Evolutionary conservation across 164 flowering plant genomes (phyloP).

Genomic region (Cinnamomum chago): DNA sequence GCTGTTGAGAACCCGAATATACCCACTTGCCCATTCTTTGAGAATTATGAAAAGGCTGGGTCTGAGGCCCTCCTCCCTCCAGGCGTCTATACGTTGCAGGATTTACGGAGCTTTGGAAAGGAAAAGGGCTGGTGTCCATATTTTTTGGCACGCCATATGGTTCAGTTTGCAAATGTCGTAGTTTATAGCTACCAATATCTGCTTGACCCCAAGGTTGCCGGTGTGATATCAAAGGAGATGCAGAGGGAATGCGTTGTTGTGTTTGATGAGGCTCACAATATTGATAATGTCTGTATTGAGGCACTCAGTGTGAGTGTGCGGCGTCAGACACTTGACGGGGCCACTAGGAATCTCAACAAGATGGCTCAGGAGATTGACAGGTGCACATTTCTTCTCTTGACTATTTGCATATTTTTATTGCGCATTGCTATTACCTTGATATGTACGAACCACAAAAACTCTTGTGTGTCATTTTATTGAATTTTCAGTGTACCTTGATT

Average conservation of each 20-base stretch:
- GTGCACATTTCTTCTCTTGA: conserved; percentile 23
- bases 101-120: conserved; percentile 74
- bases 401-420: not conserved
- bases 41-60: conserved; percentile 64
- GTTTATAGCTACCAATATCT: conserved; percentile 97
- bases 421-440: not conserved
- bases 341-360: conserved; percentile 71
- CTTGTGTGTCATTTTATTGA: not conserved
- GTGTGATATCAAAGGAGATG: conserved; percentile 93
- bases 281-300: conserved; percentile 98
- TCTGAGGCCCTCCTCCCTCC: conserved; percentile 66
- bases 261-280: conserved; percentile 99
- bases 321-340: conserved; percentile 89
- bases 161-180: conserved; percentile 86
- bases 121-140: conserved; percentile 97
- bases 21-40: conserved; percentile 64
- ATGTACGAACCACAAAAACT: not conserved
- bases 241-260: conserved; percentile 94
- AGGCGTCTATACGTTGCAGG: conserved; percentile 89
- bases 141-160: conserved; percentile 88
- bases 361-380: conserved; percentile 84
- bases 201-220: conserved; percentile 99
- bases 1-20: conserved; percentile 64
- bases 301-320: conserved; percentile 97
- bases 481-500: not conserved